These are phyloP conservation scores for Tuber magnatum DNA, from an alignment of 495 filamentous ascomycete genomes.

Conservation along the genomic window DNA sequence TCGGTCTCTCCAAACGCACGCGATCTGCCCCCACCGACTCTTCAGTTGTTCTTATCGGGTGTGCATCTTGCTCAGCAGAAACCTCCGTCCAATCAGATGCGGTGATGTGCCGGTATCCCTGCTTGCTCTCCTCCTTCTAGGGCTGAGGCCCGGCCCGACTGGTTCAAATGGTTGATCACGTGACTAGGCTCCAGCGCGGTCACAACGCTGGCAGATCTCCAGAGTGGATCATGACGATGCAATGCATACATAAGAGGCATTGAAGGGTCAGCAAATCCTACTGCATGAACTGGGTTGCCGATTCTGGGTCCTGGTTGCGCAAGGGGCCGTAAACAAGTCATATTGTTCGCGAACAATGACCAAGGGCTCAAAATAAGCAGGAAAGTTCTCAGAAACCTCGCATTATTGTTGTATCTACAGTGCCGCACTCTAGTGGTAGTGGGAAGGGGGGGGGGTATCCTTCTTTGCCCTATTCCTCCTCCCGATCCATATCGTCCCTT, in stretches of 20 bases:
- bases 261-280: not conserved
- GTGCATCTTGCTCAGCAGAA: not conserved
- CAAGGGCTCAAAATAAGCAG: not conserved
- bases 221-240: not conserved
- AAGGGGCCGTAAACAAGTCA: not conserved
- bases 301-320: not conserved
- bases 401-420: not conserved
- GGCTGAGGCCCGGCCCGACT: conserved; percentile 1
- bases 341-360: not conserved
- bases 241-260: not conserved
- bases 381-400: not conserved
- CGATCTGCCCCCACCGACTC: not conserved
- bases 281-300: not conserved
- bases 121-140: not conserved
- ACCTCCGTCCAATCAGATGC: not conserved
- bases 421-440: not conserved
- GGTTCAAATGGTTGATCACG: not conserved
- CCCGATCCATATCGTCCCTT: conserved; percentile 39
- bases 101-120: not conserved
- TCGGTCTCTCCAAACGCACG: not conserved
- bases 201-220: not conserved
- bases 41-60: not conserved
- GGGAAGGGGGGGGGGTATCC: not conserved
- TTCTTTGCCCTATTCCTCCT: conserved; percentile 27
- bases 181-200: not conserved